Evolutionary conservation across 345 rosid species (phyloP).

Genomic region (Aquilaria malaccensis): DNA sequence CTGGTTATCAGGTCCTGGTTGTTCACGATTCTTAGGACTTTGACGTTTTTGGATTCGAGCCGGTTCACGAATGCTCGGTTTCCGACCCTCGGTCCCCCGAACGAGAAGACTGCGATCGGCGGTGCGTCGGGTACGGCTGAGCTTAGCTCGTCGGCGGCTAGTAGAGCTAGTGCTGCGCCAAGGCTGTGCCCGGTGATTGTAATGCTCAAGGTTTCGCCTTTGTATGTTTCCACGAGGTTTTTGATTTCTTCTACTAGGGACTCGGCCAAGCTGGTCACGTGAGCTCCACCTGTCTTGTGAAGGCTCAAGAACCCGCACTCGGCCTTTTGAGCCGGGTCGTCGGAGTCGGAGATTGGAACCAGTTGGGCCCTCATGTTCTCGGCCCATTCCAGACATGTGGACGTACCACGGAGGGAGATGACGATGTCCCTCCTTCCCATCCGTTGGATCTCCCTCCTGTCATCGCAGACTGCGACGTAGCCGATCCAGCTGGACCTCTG

Average conservation of each 20-base stretch:
- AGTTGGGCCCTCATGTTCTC: slow-evolving; percentile 71
- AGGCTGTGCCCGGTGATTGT: slow-evolving; percentile 91
- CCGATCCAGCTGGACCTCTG: slow-evolving; percentile 94
- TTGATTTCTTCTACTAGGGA: slow-evolving; percentile 46
- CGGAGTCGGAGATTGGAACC: slow-evolving; percentile 24
- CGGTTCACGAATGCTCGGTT: slow-evolving; percentile 49
- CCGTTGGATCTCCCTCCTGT: slow-evolving; percentile 70
- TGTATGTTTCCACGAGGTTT: slow-evolving; percentile 42
- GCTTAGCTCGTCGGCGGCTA: slow-evolving; percentile 67
- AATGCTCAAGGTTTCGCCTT: slow-evolving; percentile 69
- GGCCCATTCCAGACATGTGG: slow-evolving; percentile 96
- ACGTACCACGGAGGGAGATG: slow-evolving; percentile 89
- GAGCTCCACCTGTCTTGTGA: slow-evolving; percentile 46
- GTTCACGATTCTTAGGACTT: slow-evolving; percentile 74
- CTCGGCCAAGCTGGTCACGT: slow-evolving; percentile 50
- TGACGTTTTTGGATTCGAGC: slow-evolving; percentile 38
- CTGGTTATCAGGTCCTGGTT: slow-evolving; percentile 75
- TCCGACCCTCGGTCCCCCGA: slow-evolving; percentile 91
- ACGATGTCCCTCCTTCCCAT: slow-evolving; percentile 93
- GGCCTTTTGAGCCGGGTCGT: slow-evolving; percentile 44
- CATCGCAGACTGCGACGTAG: slow-evolving; percentile 88
- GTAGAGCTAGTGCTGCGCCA: slow-evolving; percentile 81
- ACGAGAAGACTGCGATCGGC: slow-evolving; percentile 70
- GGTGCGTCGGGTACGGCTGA: slow-evolving; percentile 37
- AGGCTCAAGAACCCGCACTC: slow-evolving; percentile 82